Evolutionary conservation across 768 basidiomycete species (phyloP), one percentile per base, ranked within the genome.

Genomic region (Rhodotorula toruloides): DNA sequence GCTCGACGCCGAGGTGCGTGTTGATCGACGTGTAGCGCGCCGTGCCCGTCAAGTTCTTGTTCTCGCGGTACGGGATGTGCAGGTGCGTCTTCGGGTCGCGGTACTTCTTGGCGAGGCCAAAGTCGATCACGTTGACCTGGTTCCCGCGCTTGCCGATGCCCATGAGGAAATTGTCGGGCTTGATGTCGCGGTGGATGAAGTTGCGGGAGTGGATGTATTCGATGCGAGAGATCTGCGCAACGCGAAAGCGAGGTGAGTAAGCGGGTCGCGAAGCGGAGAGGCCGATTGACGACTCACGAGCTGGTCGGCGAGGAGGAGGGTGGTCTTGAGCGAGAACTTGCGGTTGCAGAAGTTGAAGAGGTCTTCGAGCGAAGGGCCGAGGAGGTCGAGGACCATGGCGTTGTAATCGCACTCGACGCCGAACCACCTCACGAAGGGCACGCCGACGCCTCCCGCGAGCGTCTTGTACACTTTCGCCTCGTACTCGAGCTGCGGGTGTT

Each of bases 401-500:
- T 98, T 98, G 83, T 97, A 99, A 78, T 99, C 94, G 79, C 96
- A 99, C 79, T 99, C 81, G 48, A 81, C 81, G 55, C 81, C 81
- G 76, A 79, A 82, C 81, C 81, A 99, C 74, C 96, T 81, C 62
- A 99, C 96, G 73, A 99, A 99, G 13, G 96, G 96, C 17, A 99
- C 92, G 58, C 96, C 96, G 63, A 99, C 96, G 72, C 96, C 96
- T 62, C 96, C 96, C 27, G 96, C 94, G 56, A 99, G 85, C n/a
- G 91, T 91, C 86, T 97, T 98, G 80, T 83, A 82, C 19, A 82
- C 81, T 77, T 82, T 82, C 54, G 80, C 79, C 80, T 99, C 94
- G 77, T 99, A 99, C 79, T 99, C 96, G 75, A 99, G 88, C 80
- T 99, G 96, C n/a, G 96, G 96, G 74, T 99, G 96, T 79, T 99